Conservation (phyloP, 306 rosid genomes). For the Trifolium fragiferum region DNA sequence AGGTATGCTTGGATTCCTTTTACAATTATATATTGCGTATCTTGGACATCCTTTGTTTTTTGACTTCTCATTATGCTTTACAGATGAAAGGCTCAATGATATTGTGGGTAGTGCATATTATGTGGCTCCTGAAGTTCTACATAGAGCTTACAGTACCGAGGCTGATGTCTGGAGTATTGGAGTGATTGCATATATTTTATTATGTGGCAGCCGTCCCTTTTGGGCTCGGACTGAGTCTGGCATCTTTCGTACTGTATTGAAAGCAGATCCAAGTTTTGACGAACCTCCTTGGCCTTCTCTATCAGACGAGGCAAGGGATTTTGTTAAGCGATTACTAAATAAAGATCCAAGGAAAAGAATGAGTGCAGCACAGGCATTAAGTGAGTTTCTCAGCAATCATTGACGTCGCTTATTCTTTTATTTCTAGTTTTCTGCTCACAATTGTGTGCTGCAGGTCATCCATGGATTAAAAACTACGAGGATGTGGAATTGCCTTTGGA, state of each 20-base stretch:
- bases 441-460: constrained; percentile 73
- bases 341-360: constrained; percentile 93
- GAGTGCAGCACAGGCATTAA: constrained; percentile 89
- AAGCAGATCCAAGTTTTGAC: constrained; percentile 85
- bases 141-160: constrained; percentile 85
- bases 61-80: constrained; percentile 40
- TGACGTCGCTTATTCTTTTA: constrained; percentile 31
- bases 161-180: constrained; percentile 98
- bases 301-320: constrained; percentile 76
- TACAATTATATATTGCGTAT: not conserved
- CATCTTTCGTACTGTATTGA: constrained; percentile 85
- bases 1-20: constrained; percentile 52
- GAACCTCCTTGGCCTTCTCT: constrained; percentile 95
- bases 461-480: constrained; percentile 73
- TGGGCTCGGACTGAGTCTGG: constrained; percentile 98
- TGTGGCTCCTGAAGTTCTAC: constrained; percentile 97
- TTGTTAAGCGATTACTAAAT: constrained; percentile 80
- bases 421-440: constrained; percentile 42
- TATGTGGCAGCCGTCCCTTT: constrained; percentile 98
- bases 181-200: constrained; percentile 88
- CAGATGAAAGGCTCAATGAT: constrained; percentile 93
- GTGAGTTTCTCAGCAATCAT: constrained; percentile 54
- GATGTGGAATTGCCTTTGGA: constrained; percentile 75
- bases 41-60: constrained; percentile 25
- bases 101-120: constrained; percentile 98